Base-by-base conservation (phyloP, 805 yeast species). In the Torulaspora microellipsoides region DNA sequence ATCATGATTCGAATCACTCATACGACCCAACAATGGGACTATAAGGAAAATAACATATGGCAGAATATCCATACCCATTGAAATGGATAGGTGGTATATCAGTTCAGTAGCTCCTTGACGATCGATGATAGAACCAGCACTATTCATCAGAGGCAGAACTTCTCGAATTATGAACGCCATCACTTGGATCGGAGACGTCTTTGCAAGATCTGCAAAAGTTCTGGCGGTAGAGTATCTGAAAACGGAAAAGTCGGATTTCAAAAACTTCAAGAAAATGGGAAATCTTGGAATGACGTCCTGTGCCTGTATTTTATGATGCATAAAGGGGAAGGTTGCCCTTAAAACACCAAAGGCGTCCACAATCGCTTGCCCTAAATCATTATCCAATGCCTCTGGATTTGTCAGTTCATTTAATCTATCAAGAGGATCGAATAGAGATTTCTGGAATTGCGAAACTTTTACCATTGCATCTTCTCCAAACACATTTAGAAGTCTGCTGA, bases 51-150 rank as follows among this genome's bases (percentile, higher is more conserved):
- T 95, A 37, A 93, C 90, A 64, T 91, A 93, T 0, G 99, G 99
- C 48, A 93, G 69, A 43, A 95, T 88, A 47, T 78, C 85, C 7
- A 86, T 71, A 1, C 95, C 97, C 96, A 93, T 88, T 3, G 84
- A 76, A 31, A 73, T 72, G 2, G 95, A 80, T 36, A 93, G 70
- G 59, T 93, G 97, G 60, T 87, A 90, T 7, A 91, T 75, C 17
- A 93, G 78, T 66, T 93, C 99, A 43, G 88, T 84, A 6, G 95
- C 89, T 58, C 99, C 99, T 68, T 91, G 97, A 48, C 99, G 77
- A 48, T 81, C 83, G 20, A 68, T 73, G 8, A 81, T 67, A 27
- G 76, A 77, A 12, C 85, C 79, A 1, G 93, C 85, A 62, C 85
- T 87, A 52, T 80, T 80, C 59, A 90, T 68, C 75, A 87, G 72